Conservation (phyloP, 2,329 filamentous ascomycete species). For the Scedosporium boydii region DNA sequence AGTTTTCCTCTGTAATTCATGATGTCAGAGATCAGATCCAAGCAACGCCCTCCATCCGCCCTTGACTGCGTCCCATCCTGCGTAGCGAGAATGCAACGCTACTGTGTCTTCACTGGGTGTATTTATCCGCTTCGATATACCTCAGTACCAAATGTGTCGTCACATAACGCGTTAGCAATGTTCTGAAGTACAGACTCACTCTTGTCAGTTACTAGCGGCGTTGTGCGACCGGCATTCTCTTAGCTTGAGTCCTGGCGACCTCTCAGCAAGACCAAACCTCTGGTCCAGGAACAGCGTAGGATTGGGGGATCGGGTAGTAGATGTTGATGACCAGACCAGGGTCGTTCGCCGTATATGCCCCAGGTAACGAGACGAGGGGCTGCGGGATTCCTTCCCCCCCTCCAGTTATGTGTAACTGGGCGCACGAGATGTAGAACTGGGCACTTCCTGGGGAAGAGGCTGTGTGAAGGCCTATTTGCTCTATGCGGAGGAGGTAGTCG, state of each 20-base stretch:
- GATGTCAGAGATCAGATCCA: too few relatives aligned
- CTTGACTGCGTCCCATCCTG: too few relatives aligned
- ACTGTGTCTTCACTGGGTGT: too few relatives aligned
- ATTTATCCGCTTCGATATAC: too few relatives aligned
- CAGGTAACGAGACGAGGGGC: conserved; percentile 25
- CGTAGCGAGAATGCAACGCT: too few relatives aligned
- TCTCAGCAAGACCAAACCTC: conserved; percentile 1
- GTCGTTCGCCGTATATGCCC: conserved; percentile 26
- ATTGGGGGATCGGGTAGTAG: conserved; percentile 28
- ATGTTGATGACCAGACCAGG: conserved; percentile 30
- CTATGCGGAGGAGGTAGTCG: conserved; percentile 38
- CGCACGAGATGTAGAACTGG: conserved; percentile 35
- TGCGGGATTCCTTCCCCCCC: conserved; percentile 28
- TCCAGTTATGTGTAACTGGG: conserved; percentile 27
- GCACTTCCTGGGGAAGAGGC: conserved; percentile 30
- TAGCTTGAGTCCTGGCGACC: too few relatives aligned
- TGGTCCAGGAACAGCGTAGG: conserved; percentile 15
- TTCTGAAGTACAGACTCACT: too few relatives aligned
- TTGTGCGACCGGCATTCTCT: too few relatives aligned
- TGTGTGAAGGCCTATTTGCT: conserved; percentile 37
- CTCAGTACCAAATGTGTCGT: too few relatives aligned
- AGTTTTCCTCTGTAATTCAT: neutral
- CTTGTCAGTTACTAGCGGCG: too few relatives aligned
- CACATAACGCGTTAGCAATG: too few relatives aligned
- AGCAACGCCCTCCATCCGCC: too few relatives aligned